phyloP scores from a whole-genome alignment of 441 rosid genomes.

The Bruguiera hainesii region DNA sequence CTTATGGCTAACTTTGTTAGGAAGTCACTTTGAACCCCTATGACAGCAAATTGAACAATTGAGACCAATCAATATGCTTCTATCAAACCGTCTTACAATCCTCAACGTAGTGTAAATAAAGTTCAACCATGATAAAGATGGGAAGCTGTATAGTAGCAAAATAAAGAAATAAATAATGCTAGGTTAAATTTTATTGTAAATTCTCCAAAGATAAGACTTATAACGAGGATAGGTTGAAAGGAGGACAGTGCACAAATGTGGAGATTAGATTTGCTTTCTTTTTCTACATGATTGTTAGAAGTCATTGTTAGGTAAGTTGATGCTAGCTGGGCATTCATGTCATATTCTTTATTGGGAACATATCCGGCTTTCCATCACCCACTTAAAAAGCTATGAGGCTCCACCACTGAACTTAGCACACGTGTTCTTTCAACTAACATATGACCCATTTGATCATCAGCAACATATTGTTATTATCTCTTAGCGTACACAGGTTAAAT shows the following conservation, averaged over 20 bases:
- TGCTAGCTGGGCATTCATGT: slow-evolving; percentile 11
- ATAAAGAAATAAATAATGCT: no score
- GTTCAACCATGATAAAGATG: neutral
- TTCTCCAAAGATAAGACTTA: no score
- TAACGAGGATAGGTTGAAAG: neutral
- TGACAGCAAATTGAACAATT: neutral
- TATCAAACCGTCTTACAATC: no score
- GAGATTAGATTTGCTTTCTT: slow-evolving; percentile 3
- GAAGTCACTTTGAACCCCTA: neutral
- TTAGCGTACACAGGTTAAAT: neutral
- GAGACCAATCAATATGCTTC: neutral
- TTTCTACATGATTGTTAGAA: neutral
- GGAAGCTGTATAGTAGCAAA: no score
- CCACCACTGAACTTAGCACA: slow-evolving; percentile 2
- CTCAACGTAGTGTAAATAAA: no score
- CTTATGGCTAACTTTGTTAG: neutral
- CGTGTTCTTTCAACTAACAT: neutral
- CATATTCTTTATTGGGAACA: neutral
- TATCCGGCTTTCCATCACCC: neutral
- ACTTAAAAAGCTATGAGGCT: slow-evolving; percentile 11
- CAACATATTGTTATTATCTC: neutral
- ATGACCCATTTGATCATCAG: neutral
- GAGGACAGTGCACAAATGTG: neutral
- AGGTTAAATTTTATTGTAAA: no score
- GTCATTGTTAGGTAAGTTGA: slow-evolving; percentile 8